Conservation (phyloP, 169 alveolate species). For the Theileria orientalis region DNA sequence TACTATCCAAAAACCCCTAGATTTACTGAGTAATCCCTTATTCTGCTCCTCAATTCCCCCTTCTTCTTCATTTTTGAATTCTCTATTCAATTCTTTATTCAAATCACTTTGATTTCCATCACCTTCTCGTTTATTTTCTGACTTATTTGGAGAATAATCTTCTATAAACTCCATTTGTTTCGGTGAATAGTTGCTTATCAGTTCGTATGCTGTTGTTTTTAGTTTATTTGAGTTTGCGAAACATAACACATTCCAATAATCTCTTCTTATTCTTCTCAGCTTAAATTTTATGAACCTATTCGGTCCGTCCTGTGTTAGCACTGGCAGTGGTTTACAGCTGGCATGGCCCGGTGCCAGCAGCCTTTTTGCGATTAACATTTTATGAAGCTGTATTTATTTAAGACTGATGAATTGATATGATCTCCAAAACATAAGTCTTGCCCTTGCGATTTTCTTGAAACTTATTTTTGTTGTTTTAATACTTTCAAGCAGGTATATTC, state of each 20-base stretch:
- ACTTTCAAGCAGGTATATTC: constrained; percentile 47
- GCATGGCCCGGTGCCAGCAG: constrained; percentile 60
- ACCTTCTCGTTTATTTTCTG: too few species aligned
- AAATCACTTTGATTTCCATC: background rate
- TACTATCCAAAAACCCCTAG: constrained; percentile 60
- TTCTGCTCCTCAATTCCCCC: constrained; percentile 1
- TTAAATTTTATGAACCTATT: constrained; percentile 33
- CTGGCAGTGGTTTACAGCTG: constrained; percentile 44
- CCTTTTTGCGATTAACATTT: background rate
- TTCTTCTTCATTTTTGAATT: background rate
- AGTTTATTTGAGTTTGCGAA: constrained; percentile 46
- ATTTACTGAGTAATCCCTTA: background rate
- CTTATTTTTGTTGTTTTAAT: constrained; percentile 29
- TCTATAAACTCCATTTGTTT: background rate
- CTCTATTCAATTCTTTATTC: background rate
- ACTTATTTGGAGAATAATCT: too few species aligned
- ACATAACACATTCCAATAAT: constrained; percentile 47
- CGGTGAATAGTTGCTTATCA: constrained; percentile 5
- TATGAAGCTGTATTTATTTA: background rate
- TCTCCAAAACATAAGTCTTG: constrained; percentile 47
- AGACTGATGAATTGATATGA: background rate
- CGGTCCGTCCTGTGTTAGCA: constrained; percentile 56
- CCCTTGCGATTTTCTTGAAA: constrained; percentile 23
- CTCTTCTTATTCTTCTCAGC: constrained; percentile 45
- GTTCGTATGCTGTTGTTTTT: constrained; percentile 38